Evolutionary conservation across 495 filamentous ascomycete genomes (phyloP), one percentile per base, ranked within the genome.

Genomic region (Neurospora sp.): DNA sequence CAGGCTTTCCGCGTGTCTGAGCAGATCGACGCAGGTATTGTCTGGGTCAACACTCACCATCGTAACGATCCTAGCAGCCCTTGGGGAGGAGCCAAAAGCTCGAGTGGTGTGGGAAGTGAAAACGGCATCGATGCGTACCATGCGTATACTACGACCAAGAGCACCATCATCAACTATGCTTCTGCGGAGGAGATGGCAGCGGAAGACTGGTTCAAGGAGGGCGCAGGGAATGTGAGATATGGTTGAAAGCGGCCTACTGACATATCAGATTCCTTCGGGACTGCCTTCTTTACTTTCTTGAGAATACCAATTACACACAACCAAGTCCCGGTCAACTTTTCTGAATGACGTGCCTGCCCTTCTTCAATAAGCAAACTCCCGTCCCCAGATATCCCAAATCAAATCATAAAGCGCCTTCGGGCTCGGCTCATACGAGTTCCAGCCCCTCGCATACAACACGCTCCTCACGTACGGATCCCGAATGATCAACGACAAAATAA

Each of bases 41-140:
- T 87, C 16, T 89, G 88, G 88, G 85, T 89, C 35, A 90, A 90
- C 74, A 88, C 86, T 12, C 88, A 90, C 77, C 87, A 90, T 77
- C 79, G 87, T 40, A 88, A 88, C 72, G 87, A 88, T 69, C 86
- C 87, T n/a, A 88, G 86, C 68, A 88, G 86, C 70, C 86, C 87
- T 7, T 89, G 87, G 87, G 87, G 87, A 31, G 87, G 87, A 16
- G 83, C 86, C 69, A 86, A 85, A 73, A 73, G 75, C 40, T 82
- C 83, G 72, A 88, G 86, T 72, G 87, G 87, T 16, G 79, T 89
- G 1, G 87, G 87, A 2, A 88, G 85, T 71, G 87, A 88, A 80
- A 89, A 89, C 75, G 87, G 87, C 0, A 76, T 85, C 14, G 87
- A 88, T 72, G 87, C 87, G 1, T 89, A 88, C 75, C 79, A 87